These are phyloP conservation scores for Gypsophila paniculata DNA, from an alignment of 179 eudicot genomes.

Conservation along the genomic window DNA sequence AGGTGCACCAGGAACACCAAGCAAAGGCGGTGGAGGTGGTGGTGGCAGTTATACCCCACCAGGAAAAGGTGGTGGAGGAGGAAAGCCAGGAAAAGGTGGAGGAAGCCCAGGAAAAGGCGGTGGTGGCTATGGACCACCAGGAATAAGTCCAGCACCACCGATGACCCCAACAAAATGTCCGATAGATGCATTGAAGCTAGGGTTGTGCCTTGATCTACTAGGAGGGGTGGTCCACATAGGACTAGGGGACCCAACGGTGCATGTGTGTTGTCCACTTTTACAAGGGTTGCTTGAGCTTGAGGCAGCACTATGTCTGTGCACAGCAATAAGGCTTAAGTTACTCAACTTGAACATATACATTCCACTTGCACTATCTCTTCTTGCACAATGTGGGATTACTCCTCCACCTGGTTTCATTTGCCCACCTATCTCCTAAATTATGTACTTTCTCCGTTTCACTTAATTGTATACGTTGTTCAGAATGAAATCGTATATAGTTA, in stretches of 20 bases:
- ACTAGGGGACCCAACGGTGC: constrained; percentile 57
- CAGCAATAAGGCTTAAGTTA: constrained; percentile 64
- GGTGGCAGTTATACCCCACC: constrained; percentile 14
- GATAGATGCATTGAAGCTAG: constrained; percentile 64
- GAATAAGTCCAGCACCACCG: constrained; percentile 30
- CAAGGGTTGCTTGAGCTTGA: constrained; percentile 75
- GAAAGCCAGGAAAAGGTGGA: constrained; percentile 18
- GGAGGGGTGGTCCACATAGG: constrained; percentile 77
- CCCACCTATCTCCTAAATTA: constrained; percentile 42
- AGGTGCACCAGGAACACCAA: not conserved
- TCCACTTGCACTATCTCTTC: constrained; percentile 64
- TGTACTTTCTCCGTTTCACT: not conserved
- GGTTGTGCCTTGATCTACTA: constrained; percentile 69
- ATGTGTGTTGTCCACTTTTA: constrained; percentile 71
- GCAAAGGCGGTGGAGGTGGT: constrained; percentile 17
- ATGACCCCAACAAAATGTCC: constrained; percentile 47
- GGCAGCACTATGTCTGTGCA: constrained; percentile 84
- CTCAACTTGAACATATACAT: constrained; percentile 64
- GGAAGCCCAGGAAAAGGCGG: constrained; percentile 22
- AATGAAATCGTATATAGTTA: too few species aligned
- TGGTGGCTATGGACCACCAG: constrained; percentile 20
- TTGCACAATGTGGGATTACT: constrained; percentile 57
- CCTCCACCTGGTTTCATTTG: constrained; percentile 77
- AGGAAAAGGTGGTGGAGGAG: constrained; percentile 15
- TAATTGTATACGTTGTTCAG: too few species aligned